phyloP scores from a whole-genome alignment of 2,329 filamentous ascomycete species.

The Ophiocordyceps sinensis region DNA sequence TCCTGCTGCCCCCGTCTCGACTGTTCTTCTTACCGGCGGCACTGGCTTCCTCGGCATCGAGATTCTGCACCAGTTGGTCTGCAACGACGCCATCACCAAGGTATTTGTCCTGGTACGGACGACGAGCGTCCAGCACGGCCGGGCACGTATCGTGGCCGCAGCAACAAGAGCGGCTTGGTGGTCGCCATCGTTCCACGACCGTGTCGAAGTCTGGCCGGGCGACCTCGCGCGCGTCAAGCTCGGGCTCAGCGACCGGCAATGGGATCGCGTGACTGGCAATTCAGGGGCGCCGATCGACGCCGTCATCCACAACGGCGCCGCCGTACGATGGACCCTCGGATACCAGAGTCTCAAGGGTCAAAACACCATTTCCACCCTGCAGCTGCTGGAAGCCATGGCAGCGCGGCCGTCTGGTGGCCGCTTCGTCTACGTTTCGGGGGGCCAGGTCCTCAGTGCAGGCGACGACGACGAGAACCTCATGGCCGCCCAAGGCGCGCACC shows the following conservation, averaged over 20 bases:
- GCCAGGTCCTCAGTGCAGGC: neutral
- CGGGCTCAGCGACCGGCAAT: neutral
- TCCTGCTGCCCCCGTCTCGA: neutral
- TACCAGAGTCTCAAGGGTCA: neutral
- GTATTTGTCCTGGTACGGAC: neutral
- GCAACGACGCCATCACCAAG: neutral
- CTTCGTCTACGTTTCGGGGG: conserved; percentile 2
- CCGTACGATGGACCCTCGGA: neutral
- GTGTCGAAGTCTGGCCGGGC: neutral
- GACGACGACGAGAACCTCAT: neutral
- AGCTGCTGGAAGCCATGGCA: neutral
- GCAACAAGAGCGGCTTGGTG: conserved; percentile 1
- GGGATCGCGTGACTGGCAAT: neutral
- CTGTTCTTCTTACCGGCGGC: conserved; percentile 1
- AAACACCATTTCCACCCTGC: conserved; percentile 1
- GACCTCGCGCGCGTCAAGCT: neutral
- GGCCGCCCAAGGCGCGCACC: neutral
- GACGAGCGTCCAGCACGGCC: neutral
- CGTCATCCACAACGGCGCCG: conserved; percentile 1
- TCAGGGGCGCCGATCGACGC: neutral
- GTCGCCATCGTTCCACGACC: neutral
- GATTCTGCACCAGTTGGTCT: conserved; percentile 1
- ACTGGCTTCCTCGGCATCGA: conserved; percentile 2
- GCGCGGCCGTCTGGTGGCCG: neutral
- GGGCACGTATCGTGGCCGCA: neutral